Percentiles rank a stretch among this genome's conserved stretches.
phyloP scores from a whole-genome alignment of 2,329 filamentous ascomycete species.

The Aspergillus caelatus region DNA sequence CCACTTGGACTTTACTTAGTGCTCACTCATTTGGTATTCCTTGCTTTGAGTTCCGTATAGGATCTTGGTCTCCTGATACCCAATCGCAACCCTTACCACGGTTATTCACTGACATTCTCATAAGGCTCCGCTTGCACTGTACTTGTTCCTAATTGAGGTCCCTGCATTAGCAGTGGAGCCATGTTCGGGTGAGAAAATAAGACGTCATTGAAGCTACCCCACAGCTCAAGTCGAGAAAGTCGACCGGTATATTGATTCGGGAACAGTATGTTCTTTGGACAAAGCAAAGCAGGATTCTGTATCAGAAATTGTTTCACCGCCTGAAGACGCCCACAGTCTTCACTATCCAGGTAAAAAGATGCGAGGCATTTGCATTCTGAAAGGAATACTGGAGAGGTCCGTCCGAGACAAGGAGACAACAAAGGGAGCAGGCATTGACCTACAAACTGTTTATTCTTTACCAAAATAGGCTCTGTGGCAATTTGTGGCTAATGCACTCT shows the following conservation, averaged over 20 bases:
- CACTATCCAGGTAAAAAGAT: not conserved
- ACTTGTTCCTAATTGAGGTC: not conserved
- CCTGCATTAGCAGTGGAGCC: not conserved
- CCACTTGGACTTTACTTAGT: not conserved
- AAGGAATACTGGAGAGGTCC: not conserved
- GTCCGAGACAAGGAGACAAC: not conserved
- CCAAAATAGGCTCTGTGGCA: not conserved
- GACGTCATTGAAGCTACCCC: not conserved
- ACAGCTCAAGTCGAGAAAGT: not conserved
- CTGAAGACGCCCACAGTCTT: not conserved
- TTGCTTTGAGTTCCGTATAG: not conserved
- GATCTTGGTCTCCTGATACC: not conserved
- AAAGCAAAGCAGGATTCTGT: not conserved
- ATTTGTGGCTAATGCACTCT: constrained; percentile 1
- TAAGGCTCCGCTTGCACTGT: not conserved
- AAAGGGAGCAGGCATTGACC: not conserved
- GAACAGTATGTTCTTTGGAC: not conserved
- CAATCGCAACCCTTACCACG: not conserved
- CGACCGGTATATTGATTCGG: not conserved
- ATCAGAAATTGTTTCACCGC: not conserved
- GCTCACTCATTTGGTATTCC: not conserved
- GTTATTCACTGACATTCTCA: not conserved
- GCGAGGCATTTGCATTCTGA: not conserved
- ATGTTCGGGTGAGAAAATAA: not conserved
- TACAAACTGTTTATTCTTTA: not conserved